Evolutionary conservation across 768 basidiomycete species (phyloP), one percentile per base, ranked within the genome.

Genomic region (Pisolithus orientalis): DNA sequence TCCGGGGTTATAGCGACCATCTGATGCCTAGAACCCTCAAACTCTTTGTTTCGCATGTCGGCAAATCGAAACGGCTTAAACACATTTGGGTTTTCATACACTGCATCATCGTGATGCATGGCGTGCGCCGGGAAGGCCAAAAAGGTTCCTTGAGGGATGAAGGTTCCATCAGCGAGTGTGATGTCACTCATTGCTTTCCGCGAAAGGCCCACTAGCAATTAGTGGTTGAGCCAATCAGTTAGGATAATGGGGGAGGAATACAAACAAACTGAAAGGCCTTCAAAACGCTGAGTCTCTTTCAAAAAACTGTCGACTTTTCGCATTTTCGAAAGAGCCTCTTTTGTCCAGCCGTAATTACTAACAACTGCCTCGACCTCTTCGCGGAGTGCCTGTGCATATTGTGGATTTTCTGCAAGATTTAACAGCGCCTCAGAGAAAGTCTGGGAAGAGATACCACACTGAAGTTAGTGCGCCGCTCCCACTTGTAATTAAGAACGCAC

Each of bases 1-100:
- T 57, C 61, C 31, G 39, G 64, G 31, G 60, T 56, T 0, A 72
- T 70, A 14, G 70, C 66, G 25, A 66, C 66, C 43, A 71, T 67
- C 46, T 70, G 70, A 42, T 73, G 61, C 53, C 67, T 72, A 2
- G 46, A 53, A 7, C 49, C 55, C 25, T 74, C 72, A 2, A 57
- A 68, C 2, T 66, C 58, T 32, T 51, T 57, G n/a, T 73, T 64
- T 44, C 66, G 57, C 56, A 71, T 64, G 13, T 69, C 59, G 0
- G 70, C 64, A 56, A 79, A 82, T 3, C 81, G 76, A 61, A 78
- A 79, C 0, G 74, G 74, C 37, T 79, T 70, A 54, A 83, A 76
- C 4, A 50, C 52, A 0, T 63, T 21, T 1, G 76, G 55, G 34
- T 72, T 62, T 2, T 67, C 55, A 40, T 77, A 75, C 7, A 56